Base-by-base conservation (phyloP, 2,329 filamentous ascomycete species). In the Orbilia brochopaga region DNA sequence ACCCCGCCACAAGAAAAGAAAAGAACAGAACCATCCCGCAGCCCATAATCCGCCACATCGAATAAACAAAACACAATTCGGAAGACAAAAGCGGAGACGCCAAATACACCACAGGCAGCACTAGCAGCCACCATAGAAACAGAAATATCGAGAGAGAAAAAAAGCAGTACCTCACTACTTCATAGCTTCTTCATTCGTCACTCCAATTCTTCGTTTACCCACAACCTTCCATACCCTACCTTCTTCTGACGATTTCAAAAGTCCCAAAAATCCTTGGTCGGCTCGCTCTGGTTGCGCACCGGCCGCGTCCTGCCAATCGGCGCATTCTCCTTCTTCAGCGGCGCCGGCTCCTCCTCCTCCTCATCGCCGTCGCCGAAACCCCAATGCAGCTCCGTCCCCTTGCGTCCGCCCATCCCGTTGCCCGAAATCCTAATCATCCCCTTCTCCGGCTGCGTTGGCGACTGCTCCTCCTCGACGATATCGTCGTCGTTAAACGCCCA, bases 401-500 rank as follows among this genome's bases (percentile, higher is more conserved):
- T 32, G 27, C 27, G 27, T 8, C 27, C 27, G 27, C 27, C 27
- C 27, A 32, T 32, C 11, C 50, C 61, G 17, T 75, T 76, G 35
- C 76, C 76, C 73, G 76, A 76, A 13, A 75, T 76, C 58, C 77
- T 75, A 4, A 60, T 58, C 24, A 73, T 67, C 62, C 74, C 74
- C 52, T 77, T 77, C 35, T 27, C 27, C 27, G 27, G 27, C 27
- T 76, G 67, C 2, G 75, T 74, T n/a, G 72, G 32, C 7, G 77
- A 74, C 58, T 77, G 77, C 58, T 76, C 76, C 59, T 78, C 76
- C 59, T 82, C 79, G 66, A 82, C 80, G 23, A 83, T 82, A 30
- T 83, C 83, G 51, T 83, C 82, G 48, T 83, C 84, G 19, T 83
- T 83, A 73, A 86, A 85, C 55, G 83, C 81, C 86, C 87, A 89